phyloP scores from a whole-genome alignment of 2,329 filamentous ascomycete species.

The Aspergillus sp. region DNA sequence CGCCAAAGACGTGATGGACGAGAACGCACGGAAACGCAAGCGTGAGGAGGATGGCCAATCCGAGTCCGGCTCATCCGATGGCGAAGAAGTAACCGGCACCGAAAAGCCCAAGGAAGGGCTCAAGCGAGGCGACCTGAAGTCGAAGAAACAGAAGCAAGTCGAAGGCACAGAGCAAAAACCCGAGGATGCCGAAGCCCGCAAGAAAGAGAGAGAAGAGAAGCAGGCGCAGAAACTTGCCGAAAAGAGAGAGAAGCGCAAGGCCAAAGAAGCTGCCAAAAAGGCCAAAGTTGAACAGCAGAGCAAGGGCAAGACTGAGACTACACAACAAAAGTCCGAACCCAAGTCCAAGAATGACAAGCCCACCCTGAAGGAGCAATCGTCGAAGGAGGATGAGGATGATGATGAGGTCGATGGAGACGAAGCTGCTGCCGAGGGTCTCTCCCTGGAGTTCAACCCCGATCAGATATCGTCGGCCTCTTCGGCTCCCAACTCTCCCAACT shows the following conservation, averaged over 20 bases:
- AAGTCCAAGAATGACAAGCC: constrained; percentile 19
- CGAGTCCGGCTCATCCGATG: constrained; percentile 41
- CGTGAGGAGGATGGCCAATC: constrained; percentile 56
- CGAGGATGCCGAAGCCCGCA: constrained; percentile 35
- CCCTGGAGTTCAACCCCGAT: constrained; percentile 43
- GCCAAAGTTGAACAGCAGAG: constrained; percentile 32
- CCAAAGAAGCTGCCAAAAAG: constrained; percentile 34
- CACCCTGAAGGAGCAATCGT: constrained; percentile 12
- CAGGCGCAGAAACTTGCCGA: constrained; percentile 47
- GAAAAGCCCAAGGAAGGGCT: constrained; percentile 62
- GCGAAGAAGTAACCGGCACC: constrained; percentile 38
- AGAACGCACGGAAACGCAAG: constrained; percentile 77
- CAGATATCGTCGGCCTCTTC: constrained; percentile 42
- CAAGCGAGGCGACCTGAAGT: constrained; percentile 44
- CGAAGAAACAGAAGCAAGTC: constrained; percentile 57
- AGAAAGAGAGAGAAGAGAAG: constrained; percentile 39
- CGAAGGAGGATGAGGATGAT: constrained; percentile 24
- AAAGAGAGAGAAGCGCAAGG: constrained; percentile 51
- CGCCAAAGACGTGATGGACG: constrained; percentile 90
- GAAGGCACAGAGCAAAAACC: constrained; percentile 25
- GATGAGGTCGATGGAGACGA: constrained; percentile 36
- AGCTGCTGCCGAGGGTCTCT: constrained; percentile 49
- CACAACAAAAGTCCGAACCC: constrained; percentile 19
- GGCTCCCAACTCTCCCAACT: constrained; percentile 55
- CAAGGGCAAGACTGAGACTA: constrained; percentile 16